Conservation (phyloP, 495 filamentous ascomycete species). For the Rostrohypoxylon terebratum region DNA sequence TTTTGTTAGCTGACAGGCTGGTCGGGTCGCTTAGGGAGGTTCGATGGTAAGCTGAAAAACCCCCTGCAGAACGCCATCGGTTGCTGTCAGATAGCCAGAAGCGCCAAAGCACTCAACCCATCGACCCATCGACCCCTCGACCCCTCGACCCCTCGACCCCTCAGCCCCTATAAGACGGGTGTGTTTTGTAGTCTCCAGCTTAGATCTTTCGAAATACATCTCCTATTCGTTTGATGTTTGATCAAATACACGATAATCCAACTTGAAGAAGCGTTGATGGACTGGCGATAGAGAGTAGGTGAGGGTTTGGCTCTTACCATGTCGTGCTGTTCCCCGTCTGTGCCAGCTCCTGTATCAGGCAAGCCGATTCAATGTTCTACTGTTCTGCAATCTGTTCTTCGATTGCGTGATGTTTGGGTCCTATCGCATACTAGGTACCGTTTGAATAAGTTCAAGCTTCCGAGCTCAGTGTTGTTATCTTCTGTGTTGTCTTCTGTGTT, state of each 20-base stretch:
- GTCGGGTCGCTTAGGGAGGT: background rate
- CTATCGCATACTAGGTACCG: background rate
- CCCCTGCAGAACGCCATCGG: constrained; percentile 10
- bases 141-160: too few relatives aligned
- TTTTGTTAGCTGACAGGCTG: background rate
- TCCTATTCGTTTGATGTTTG: too few relatives aligned
- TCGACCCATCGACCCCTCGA: too few relatives aligned
- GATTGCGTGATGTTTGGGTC: constrained; percentile 32
- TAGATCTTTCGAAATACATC: too few relatives aligned
- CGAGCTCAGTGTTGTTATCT: constrained; percentile 1
- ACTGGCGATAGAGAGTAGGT: background rate
- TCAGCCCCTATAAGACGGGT: too few relatives aligned
- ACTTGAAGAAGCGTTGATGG: too few relatives aligned
- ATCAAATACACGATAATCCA: too few relatives aligned
- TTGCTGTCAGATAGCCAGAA: constrained; percentile 3
- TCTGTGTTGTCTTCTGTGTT: background rate
- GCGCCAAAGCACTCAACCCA: background rate
- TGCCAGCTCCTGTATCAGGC: constrained; percentile 27
- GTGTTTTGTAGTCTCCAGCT: too few relatives aligned
- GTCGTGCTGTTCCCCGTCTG: background rate
- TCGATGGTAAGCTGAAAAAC: background rate
- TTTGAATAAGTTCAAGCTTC: background rate
- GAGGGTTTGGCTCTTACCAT: background rate
- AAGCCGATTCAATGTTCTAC: background rate
- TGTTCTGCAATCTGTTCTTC: constrained; percentile 5